A percentile compares a stretch with the other conserved stretches of the same genome.
phyloP scores from a whole-genome alignment of 176 grass and related monocot species.

The Eragrostis nindensis region DNA sequence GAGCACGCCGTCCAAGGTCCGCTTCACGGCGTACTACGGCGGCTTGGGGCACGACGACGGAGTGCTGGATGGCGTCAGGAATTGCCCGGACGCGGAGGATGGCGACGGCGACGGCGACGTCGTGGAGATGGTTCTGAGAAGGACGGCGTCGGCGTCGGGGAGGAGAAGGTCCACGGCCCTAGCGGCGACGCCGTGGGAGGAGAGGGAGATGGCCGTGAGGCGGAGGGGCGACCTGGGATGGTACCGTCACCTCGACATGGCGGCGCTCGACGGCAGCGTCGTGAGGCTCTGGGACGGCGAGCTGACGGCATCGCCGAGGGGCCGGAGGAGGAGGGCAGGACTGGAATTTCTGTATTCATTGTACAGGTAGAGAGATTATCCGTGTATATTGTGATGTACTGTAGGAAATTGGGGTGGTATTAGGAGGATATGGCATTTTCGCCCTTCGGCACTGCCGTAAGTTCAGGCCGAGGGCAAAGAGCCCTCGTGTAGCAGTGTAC shows the following conservation, averaged over 20 bases:
- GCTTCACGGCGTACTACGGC: slow-evolving; percentile 71
- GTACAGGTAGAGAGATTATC: slow-evolving; percentile 5
- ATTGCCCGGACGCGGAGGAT: not conserved
- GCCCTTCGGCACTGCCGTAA: slow-evolving; percentile 2
- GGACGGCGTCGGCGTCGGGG: slow-evolving; percentile 16
- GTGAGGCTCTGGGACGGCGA: slow-evolving; percentile 56
- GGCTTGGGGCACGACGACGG: not conserved
- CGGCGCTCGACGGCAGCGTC: slow-evolving; percentile 62
- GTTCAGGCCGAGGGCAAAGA: not conserved
- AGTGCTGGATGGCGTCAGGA: slow-evolving; percentile 21
- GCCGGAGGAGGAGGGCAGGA: not conserved
- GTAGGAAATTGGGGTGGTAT: not conserved
- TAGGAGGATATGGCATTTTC: slow-evolving; percentile 26
- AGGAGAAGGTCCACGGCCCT: not conserved
- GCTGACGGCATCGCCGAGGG: slow-evolving; percentile 23
- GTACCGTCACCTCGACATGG: slow-evolving; percentile 66
- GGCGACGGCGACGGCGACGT: not conserved
- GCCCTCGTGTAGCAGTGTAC: not conserved
- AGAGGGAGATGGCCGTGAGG: slow-evolving; percentile 39
- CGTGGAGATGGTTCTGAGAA: not conserved
- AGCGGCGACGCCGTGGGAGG: slow-evolving; percentile 39
- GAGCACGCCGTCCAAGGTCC: slow-evolving; percentile 49
- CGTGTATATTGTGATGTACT: slow-evolving; percentile 27
- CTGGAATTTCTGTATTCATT: slow-evolving; percentile 25
- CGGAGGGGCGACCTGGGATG: slow-evolving; percentile 53